A percentile compares a stretch with the other conserved stretches of the same genome.
phyloP scores from a whole-genome alignment of 2,329 filamentous ascomycete genomes.

The Ophiostoma montium region DNA sequence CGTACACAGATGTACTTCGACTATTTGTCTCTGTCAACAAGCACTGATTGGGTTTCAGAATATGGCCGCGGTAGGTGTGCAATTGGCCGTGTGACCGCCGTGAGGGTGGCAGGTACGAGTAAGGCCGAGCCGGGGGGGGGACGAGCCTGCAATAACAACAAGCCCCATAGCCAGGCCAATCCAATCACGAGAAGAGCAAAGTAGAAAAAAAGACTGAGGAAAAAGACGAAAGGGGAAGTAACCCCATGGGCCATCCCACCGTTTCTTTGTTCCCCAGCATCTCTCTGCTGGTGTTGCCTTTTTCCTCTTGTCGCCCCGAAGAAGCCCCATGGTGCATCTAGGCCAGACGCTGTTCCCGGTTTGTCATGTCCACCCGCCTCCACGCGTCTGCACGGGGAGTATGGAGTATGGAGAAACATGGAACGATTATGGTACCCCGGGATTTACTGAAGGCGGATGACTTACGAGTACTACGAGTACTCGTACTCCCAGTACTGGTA shows the following conservation, averaged over 20 bases:
- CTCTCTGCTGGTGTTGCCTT: not conserved
- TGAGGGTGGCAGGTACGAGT: not conserved
- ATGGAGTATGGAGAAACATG: not conserved
- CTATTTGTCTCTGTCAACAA: too few species aligned
- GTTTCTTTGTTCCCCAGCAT: not conserved
- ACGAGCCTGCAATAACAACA: not conserved
- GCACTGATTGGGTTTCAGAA: not conserved
- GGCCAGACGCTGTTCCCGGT: not conserved
- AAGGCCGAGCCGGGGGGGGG: not conserved
- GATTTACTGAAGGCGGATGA: too few species aligned
- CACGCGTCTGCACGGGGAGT: not conserved
- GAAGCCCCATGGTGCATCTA: slow-evolving; percentile 1
- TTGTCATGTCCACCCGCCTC: not conserved
- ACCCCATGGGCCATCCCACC: not conserved
- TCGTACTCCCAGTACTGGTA: too few species aligned
- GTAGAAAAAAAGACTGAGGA: not conserved
- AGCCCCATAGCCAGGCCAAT: not conserved
- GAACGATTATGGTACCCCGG: too few species aligned
- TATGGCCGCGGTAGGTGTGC: not conserved
- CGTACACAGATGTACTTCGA: too few species aligned
- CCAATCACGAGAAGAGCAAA: not conserved
- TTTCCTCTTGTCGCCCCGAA: slow-evolving; percentile 2
- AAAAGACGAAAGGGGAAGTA: not conserved
- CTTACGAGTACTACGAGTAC: too few species aligned
- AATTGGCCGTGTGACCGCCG: not conserved